Base-by-base conservation (phyloP, 352 stramenopile species). In the Phytophthora nicotianae region DNA sequence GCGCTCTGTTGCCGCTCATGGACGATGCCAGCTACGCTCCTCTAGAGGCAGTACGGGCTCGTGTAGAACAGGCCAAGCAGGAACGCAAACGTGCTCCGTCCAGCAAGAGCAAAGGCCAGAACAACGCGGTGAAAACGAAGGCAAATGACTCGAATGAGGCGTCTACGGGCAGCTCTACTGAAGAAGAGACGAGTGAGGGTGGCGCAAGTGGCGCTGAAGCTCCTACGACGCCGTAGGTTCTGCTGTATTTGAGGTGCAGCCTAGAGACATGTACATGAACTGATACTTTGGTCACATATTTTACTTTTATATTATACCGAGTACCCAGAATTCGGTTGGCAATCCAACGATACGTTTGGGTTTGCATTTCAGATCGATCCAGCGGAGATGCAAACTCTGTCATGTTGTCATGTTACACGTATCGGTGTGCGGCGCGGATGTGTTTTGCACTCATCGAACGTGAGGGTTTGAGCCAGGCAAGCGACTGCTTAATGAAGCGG, bases 1-100 rank as follows among this genome's bases (percentile, higher is more conserved):
- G 75, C 32, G 77, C 76, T 27, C 61, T 97, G 35, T 47, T 93
- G 26, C 89, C 89, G 20, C 74, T 97, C 38, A 95, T 97, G 86
- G 81, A 96, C 61, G 68, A 91, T 32, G 61, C 71, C 5, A 88
- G 81, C 29, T 95, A 95, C 62, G 65, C 57, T 20, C 68, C 79
- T 23, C 65, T 93, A 45, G 70, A 87, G 19, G 77, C 75, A 32
- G 69, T 89, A 26, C 79, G 79, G 19, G 23, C 64, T 16, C 77
- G 77, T 35, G 74, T 89, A 41, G 79, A 89, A 57, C 65, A 78
- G 17, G 59, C 63, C 47, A 86, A 86, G 38, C 77, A 84, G 29
- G 58, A 68, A n/a, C 77, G 74, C n/a, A 67, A 68, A 20, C 75
- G 72, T 20, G 45, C 49, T 7, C 50, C 71, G 16, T 80, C 68